Conservation (phyloP, 2,329 filamentous ascomycete genomes). For the Epichloe uncinata region DNA sequence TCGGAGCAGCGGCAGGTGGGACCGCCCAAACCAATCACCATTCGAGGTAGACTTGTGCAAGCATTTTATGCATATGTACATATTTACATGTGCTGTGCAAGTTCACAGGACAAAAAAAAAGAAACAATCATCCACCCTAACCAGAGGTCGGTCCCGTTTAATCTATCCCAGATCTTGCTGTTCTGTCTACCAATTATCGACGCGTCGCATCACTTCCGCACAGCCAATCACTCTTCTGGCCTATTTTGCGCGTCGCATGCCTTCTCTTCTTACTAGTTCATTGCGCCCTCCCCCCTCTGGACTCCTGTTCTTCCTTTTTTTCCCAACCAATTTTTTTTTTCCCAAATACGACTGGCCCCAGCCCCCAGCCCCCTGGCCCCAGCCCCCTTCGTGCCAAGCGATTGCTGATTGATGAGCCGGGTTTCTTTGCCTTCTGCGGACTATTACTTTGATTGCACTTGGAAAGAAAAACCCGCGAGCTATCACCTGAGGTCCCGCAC, state of each 20-base stretch:
- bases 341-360: too few species aligned
- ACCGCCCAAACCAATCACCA: neutral
- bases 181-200: neutral
- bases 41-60: neutral
- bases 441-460: too few species aligned
- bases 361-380: too few species aligned
- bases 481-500: too few species aligned
- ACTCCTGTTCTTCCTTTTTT: neutral
- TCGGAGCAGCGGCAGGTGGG: neutral
- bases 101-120: too few species aligned
- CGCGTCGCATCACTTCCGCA: neutral
- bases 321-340: neutral
- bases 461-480: too few species aligned
- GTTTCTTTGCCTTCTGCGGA: too few species aligned
- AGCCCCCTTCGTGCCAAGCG: too few species aligned
- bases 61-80: neutral
- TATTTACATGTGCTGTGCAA: too few species aligned
- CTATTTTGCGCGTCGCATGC: neutral
- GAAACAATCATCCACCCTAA: too few species aligned
- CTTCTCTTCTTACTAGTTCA: neutral
- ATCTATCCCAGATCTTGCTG: neutral
- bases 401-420: too few species aligned
- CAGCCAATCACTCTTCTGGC: neutral
- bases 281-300: neutral
- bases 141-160: too few species aligned